phyloP scores from a whole-genome alignment of 148 eudicot species.

The Diospyros kaki region DNA sequence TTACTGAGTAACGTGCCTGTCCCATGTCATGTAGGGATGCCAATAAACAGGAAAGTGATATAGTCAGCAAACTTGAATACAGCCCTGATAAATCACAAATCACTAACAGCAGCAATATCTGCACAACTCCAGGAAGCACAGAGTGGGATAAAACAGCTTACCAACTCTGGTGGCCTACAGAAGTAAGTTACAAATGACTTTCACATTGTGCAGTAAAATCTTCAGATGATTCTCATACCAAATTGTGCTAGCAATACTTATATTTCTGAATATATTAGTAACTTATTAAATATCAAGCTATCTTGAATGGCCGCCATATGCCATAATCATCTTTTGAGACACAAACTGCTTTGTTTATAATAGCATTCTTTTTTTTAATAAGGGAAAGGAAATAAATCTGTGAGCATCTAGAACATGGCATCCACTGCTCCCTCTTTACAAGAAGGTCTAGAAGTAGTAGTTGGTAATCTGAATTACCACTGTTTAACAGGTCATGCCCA shows the following conservation, averaged over 20 bases:
- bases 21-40: conserved; percentile 15
- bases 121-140: conserved; percentile 26
- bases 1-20: neutral
- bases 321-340: neutral
- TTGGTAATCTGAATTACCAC: too few species aligned
- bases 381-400: too few species aligned
- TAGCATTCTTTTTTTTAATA: too few species aligned
- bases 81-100: conserved; percentile 23
- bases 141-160: conserved; percentile 22
- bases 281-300: too few species aligned
- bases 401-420: too few species aligned
- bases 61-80: conserved; percentile 15
- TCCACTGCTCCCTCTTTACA: too few species aligned
- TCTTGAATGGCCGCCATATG: neutral
- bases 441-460: too few species aligned
- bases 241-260: neutral
- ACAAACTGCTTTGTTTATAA: neutral
- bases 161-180: conserved; percentile 28
- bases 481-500: too few species aligned
- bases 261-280: conserved; percentile 7
- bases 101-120: conserved; percentile 10
- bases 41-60: conserved; percentile 9
- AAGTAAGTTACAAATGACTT: conserved; percentile 21
- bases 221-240: neutral
- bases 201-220: neutral